Base-by-base conservation (phyloP, 208 protist genomes). In the Acanthamoeba divionensis region DNA sequence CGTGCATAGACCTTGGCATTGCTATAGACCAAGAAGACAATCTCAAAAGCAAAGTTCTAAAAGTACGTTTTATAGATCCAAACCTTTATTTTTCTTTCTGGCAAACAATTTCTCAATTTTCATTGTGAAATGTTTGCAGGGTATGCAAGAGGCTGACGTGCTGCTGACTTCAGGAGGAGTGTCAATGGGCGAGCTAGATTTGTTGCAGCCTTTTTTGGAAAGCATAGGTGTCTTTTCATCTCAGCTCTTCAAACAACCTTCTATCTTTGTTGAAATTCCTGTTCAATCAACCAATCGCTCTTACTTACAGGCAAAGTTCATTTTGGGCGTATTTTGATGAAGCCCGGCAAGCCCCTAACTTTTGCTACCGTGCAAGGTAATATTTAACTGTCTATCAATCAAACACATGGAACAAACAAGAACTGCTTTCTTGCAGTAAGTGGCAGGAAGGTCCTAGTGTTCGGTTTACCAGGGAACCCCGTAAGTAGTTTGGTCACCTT, bases 331-430 rank as follows among this genome's bases (percentile, higher is more conserved):
- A 92, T 95, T 0, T 50, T 86, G 21, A 94, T 95, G 93, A 95
- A 95, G 65, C 94, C 94, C 31, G 94, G 94, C 36, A 95, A 95
- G 87, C 94, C 94, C 9, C 57, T 93, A 15, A 95, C 94, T 1
- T 94, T 94, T 63, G 91, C 94, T n/a, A 93, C 91, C 0, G 87
- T 94, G 9, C 12, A 3, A 10, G 79, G n/a, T n/a, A 24, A 48
- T 52, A n/a, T n/a, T n/a, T n/a, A n/a, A n/a, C n/a, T n/a, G n/a
- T n/a, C n/a, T n/a, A n/a, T n/a, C n/a, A n/a, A n/a, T n/a, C n/a
- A n/a, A n/a, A n/a, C n/a, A n/a, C n/a, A n/a, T n/a, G n/a, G n/a
- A n/a, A n/a, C n/a, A n/a, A n/a, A n/a, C n/a, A n/a, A n/a, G n/a
- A n/a, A n/a, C n/a, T n/a, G n/a, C n/a, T n/a, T n/a, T 36, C 13